These are phyloP conservation scores for Pestalotiopsis sp. DNA, from an alignment of 2,329 filamentous ascomycete species.

Conservation along the genomic window DNA sequence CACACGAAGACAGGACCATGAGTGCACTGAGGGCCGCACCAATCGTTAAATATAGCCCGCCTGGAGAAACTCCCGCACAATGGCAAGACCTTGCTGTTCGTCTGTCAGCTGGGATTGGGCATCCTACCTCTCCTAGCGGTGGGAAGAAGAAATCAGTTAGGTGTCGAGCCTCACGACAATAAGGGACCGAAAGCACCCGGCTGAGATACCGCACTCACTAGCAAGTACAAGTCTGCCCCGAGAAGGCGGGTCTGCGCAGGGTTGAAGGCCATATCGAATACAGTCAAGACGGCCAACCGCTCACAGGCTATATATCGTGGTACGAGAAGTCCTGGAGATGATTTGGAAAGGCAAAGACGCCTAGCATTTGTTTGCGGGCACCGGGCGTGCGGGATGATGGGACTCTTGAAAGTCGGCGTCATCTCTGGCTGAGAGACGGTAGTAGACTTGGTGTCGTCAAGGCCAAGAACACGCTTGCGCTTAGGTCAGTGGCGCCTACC, in stretches of 20 bases:
- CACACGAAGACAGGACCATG: not conserved
- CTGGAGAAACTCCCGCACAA: not conserved
- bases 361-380: not conserved
- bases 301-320: not conserved
- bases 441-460: not conserved
- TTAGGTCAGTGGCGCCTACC: not conserved
- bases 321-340: not conserved
- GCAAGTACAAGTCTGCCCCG: not conserved
- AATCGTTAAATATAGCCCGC: not conserved
- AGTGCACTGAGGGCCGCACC: not conserved
- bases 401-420: too few relatives aligned
- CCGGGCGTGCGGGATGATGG: too few relatives aligned
- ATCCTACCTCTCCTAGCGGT: not conserved
- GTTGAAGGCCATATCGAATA: not conserved
- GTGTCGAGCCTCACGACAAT: not conserved
- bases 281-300: not conserved
- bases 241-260: not conserved
- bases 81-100: not conserved
- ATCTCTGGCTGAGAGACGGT: not conserved
- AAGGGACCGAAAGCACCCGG: not conserved
- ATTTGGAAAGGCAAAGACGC: not conserved
- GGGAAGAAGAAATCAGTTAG: not conserved
- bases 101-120: not conserved
- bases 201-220: not conserved
- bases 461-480: not conserved